Base-by-base conservation (phyloP, 2,329 filamentous ascomycete species). In the Botrytis sinoallii region DNA sequence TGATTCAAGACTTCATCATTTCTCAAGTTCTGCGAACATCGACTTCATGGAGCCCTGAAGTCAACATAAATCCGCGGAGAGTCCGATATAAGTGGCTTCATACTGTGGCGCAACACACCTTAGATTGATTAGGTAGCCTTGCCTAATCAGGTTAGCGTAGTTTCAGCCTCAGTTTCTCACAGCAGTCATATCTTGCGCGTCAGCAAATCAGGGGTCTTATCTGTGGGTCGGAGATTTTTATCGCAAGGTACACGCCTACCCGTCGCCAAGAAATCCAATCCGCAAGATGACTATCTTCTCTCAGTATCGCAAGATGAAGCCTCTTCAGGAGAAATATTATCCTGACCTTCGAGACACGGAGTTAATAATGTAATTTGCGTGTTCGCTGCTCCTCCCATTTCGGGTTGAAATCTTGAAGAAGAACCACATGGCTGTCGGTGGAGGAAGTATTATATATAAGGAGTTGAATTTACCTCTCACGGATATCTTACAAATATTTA, bases 171-270 rank as follows among this genome's bases (percentile, higher is more conserved):
- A 57, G 1, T 57, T 57, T 65, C 42, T 40, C 6, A 42, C 32
- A 29, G 16, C 35, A 52, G 70, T 66, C 35, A 35, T n/a, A 71
- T 71, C 60, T 66, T 71, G 70, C 70, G 70, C 70, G 32, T n/a
- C 46, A 14, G 18, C 22, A 16, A 55, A 25, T 65, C 35, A 57
- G 25, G 40, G 29, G 32, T n/a, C 35, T 29, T 35, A 5, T 55
- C 18, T 20, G 16, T 55, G 18, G 52, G 2, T 40, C 25, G 22
- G 16, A 20, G n/a, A 29, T 40, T 40, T 55, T 40, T 9, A 6
- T 55, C 10, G 44, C 14, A 18, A 57, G 6, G 25, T 18, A 10
- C 7, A 68, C 8, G 38, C 25, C n/a, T 12, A 67, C 22, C 29
- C 16, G 2, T 38, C 29, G 10, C 32, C 4, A 1, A 14, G 10